Evolutionary conservation across 1,139 yeast species (phyloP), one percentile per base, ranked within the genome.

Genomic region (Meyerozyma athensensis): DNA sequence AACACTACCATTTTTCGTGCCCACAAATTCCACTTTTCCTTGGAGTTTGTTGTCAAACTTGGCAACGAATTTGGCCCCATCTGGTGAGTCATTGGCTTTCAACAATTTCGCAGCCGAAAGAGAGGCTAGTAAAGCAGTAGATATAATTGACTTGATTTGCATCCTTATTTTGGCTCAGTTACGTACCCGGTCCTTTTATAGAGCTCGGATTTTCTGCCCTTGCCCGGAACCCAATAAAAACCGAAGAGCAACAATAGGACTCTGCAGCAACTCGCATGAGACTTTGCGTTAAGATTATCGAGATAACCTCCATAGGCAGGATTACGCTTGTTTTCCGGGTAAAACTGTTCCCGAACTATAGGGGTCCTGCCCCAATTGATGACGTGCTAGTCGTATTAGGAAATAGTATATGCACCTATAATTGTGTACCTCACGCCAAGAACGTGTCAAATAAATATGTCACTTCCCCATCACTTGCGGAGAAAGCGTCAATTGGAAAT

Each of bases 1-100:
- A 19, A 68, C 65, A 7, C 62, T 48, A 16, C 72, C 72, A 46
- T 63, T 59, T 21, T 45, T 32, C 23, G 57, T 51, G 17, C 68
- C 53, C 22, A 52, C 46, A 43, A 68, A 68, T 19, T 45, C 43
- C 26, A 69, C 63, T 3, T 32, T n/a, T 7, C 51, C 51, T 1
- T 33, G 22, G 7, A 34, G 32, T 17, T 28, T 24, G 36, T 37
- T 33, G 26, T 18, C 16, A 34, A 47, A 43, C 6, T 19, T 22
- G 19, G 51, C 51, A 17, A 41, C 31, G 36, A 35, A 57, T 22
- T 38, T 43, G 21, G 49, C 51, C 8, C 47, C 55, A 16, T 43
- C 40, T 14, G 62, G 59, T 6, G 64, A 59, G 45, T 62, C 59
- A n/a, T 47, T 39, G 13, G 48, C 49, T 16, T 46, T 46, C 19